A percentile compares a stretch with the other conserved stretches of the same genome.
Evolutionary conservation across 805 yeast species (phyloP).

Genomic region (Yarrowia sp.): DNA sequence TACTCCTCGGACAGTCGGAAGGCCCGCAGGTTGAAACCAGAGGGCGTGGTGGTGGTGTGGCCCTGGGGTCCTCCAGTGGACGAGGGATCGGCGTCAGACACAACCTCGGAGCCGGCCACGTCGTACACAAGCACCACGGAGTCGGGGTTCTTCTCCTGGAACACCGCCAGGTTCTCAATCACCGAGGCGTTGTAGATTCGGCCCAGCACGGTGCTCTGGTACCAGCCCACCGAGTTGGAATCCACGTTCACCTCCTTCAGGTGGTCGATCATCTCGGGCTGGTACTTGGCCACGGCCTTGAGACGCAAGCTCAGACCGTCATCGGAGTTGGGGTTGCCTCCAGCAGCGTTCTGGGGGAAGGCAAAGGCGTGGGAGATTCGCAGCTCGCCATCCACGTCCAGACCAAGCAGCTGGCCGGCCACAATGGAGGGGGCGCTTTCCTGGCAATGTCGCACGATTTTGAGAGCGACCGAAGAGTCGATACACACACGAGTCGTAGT

Average conservation of each 20-base stretch:
- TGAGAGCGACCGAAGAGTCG: conserved; percentile 53
- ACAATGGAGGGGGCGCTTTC: conserved; percentile 67
- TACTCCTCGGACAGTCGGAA: conserved; percentile 70
- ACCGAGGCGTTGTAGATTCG: conserved; percentile 67
- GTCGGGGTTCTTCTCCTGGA: conserved; percentile 63
- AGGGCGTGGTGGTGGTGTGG: conserved; percentile 61
- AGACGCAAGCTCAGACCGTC: conserved; percentile 67
- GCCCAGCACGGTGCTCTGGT: conserved; percentile 72
- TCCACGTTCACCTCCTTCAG: conserved; percentile 70
- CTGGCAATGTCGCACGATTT: conserved; percentile 70
- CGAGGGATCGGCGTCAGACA: conserved; percentile 4
- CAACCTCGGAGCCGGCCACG: conserved; percentile 50
- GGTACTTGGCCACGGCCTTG: conserved; percentile 69
- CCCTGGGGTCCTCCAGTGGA: conserved; percentile 16
- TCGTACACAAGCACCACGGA: conserved; percentile 68
- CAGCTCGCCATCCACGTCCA: conserved; percentile 62
- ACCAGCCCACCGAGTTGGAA: conserved; percentile 80
- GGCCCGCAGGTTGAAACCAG: conserved; percentile 69
- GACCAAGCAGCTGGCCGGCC: conserved; percentile 78
- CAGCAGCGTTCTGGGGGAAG: conserved; percentile 58
- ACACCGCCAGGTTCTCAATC: conserved; percentile 71
- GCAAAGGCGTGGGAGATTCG: conserved; percentile 67
- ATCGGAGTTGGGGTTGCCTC: conserved; percentile 55
- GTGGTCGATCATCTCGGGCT: conserved; percentile 67
- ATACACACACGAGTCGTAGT: conserved; percentile 43